These are phyloP conservation scores for Daedalea quercina DNA, from an alignment of 768 basidiomycete genomes.

Conservation along the genomic window DNA sequence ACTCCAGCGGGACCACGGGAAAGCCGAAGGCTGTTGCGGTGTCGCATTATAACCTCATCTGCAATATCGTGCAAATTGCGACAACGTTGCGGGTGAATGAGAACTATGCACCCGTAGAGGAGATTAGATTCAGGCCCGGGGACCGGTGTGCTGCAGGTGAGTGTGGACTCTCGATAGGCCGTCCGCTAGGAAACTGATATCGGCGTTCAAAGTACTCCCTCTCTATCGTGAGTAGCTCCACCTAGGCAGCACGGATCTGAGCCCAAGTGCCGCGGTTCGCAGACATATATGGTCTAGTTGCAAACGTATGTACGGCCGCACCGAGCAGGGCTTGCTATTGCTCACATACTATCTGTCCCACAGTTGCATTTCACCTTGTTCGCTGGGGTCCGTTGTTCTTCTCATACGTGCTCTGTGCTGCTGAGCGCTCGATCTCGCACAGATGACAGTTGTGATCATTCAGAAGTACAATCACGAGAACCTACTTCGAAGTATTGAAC, in stretches of 20 bases:
- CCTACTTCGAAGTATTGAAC: conserved; percentile 27
- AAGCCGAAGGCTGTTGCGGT: conserved; percentile 25
- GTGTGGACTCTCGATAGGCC: too few species aligned
- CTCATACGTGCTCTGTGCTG: neutral
- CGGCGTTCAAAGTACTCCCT: conserved; percentile 6
- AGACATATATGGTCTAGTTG: conserved; percentile 8
- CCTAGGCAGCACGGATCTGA: too few species aligned
- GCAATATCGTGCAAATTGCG: conserved; percentile 21
- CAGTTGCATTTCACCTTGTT: conserved; percentile 14
- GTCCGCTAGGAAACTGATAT: too few species aligned
- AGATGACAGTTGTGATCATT: conserved; percentile 24
- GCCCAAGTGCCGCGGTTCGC: too few species aligned
- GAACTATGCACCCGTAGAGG: too few species aligned
- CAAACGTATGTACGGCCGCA: neutral
- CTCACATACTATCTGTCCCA: too few species aligned
- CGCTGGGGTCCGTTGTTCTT: conserved; percentile 5
- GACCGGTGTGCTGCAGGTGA: too few species aligned
- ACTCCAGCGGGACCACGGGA: conserved; percentile 16
- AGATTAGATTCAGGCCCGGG: too few species aligned
- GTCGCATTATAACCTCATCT: conserved; percentile 27
- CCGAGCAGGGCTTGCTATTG: neutral
- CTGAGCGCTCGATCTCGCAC: too few species aligned
- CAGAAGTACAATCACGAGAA: conserved; percentile 24
- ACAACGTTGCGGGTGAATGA: too few species aligned
- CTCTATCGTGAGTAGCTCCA: conserved; percentile 14